A percentile compares a stretch with the other conserved stretches of the same genome.
These are phyloP conservation scores for Colletotrichum agaves DNA, from an alignment of 2,329 filamentous ascomycete genomes.

Conservation along the genomic window DNA sequence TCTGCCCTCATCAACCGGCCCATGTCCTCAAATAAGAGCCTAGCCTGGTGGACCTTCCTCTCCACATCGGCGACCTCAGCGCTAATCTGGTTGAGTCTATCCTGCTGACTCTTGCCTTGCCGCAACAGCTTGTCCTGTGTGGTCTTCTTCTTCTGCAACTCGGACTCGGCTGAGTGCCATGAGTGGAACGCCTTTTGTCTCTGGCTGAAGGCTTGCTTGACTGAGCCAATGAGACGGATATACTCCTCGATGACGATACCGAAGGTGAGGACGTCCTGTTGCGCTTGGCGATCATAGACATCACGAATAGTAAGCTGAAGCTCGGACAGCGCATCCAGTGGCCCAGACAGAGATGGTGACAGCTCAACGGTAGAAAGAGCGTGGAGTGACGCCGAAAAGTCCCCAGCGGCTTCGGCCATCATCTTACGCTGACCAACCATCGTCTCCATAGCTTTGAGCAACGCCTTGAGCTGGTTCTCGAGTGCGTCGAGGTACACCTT, in stretches of 20 bases:
- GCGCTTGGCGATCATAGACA: conserved; percentile 94
- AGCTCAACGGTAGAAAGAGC: conserved; percentile 92
- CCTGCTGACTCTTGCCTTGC: conserved; percentile 95
- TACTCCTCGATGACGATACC: conserved; percentile 99
- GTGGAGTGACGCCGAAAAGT: conserved; percentile 94
- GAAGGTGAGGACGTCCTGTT: conserved; percentile 95
- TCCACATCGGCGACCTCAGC: conserved; percentile 97
- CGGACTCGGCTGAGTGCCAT: conserved; percentile 91
- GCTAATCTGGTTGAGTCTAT: conserved; percentile 89
- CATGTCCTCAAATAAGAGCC: conserved; percentile 96
- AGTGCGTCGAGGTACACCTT: conserved; percentile 94
- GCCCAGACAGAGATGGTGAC: conserved; percentile 86
- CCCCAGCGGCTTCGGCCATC: conserved; percentile 90
- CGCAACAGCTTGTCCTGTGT: conserved; percentile 94
- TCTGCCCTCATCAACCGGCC: conserved; percentile 90
- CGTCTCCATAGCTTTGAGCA: conserved; percentile 93
- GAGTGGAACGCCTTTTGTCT: conserved; percentile 95
- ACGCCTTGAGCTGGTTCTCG: conserved; percentile 87
- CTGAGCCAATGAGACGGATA: conserved; percentile 92
- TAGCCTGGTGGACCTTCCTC: conserved; percentile 88
- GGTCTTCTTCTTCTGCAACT: conserved; percentile 88
- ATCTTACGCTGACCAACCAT: conserved; percentile 94
- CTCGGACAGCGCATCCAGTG: conserved; percentile 90
- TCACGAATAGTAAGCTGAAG: conserved; percentile 94
- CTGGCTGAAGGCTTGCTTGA: conserved; percentile 92